Evolutionary conservation across 352 stramenopile species (phyloP).

Genomic region (Pythium phragmitis): DNA sequence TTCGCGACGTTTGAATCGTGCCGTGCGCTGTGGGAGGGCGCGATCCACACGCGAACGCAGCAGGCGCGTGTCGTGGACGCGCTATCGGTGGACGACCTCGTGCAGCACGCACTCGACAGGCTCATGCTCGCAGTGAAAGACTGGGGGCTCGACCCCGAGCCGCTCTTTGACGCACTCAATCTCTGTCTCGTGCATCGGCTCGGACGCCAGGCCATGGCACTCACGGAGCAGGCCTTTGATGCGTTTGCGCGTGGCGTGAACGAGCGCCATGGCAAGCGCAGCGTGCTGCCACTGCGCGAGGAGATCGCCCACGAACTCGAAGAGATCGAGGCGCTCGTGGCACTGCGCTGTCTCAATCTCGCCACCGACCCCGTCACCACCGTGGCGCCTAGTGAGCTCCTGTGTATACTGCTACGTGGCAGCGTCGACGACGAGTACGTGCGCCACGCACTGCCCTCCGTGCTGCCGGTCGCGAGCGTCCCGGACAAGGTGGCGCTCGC

Average conservation of each 20-base stretch:
- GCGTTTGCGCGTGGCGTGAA: slow-evolving; percentile 54
- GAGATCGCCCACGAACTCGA: slow-evolving; percentile 73
- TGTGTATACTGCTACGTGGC: slow-evolving; percentile 55
- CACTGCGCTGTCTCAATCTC: slow-evolving; percentile 61
- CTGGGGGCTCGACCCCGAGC: slow-evolving; percentile 63
- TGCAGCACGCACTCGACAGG: slow-evolving; percentile 51
- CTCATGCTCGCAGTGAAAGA: slow-evolving; percentile 66
- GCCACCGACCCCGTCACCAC: slow-evolving; percentile 39
- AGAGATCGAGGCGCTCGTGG: slow-evolving; percentile 61
- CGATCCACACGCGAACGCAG: slow-evolving; percentile 29
- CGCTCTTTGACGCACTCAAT: slow-evolving; percentile 68
- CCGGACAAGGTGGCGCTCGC: slow-evolving; percentile 56
- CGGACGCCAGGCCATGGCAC: slow-evolving; percentile 37
- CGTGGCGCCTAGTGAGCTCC: slow-evolving; percentile 50
- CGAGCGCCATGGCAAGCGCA: slow-evolving; percentile 45
- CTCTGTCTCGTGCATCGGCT: slow-evolving; percentile 52
- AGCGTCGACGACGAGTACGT: slow-evolving; percentile 58
- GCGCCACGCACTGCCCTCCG: slow-evolving; percentile 50
- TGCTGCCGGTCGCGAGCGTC: slow-evolving; percentile 61
- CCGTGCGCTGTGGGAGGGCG: slow-evolving; percentile 45
- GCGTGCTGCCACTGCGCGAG: slow-evolving; percentile 49
- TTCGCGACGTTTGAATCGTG: slow-evolving; percentile 51
- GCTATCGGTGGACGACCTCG: slow-evolving; percentile 42
- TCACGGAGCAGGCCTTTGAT: slow-evolving; percentile 56
- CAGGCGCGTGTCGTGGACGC: slow-evolving; percentile 29